Evolutionary conservation across 2,329 filamentous ascomycete genomes (phyloP), one percentile per base, ranked within the genome.

Genomic region (Nemania sp.): DNA sequence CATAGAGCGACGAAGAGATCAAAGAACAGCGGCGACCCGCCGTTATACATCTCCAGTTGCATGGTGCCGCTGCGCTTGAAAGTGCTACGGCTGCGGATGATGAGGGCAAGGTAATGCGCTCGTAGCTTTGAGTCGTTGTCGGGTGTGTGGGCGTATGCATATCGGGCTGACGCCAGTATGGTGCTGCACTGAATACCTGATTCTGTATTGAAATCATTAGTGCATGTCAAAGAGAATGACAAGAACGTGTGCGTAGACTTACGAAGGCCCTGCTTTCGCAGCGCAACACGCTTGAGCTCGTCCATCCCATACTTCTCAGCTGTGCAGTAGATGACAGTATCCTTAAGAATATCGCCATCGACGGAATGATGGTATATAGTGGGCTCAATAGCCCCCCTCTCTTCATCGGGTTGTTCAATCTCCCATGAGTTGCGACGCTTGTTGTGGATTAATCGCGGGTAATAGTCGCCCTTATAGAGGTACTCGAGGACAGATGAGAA

Each of bases 21-120:
- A 78, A 97, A 98, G 83, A 97, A 97, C 67, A 97, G 85, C 76
- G 92, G 87, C 0, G 85, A 92, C 62, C 93, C 93, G 29, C 94
- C 94, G 69, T 89, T 88, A 79, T 92, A 92, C 94, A 98, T 97
- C 83, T 97, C 94, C 73, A 93, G 88, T 82, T 97, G 94, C 94
- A 97, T 97, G 3, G 94, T 97, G 62, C 94, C 93, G 80, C 93
- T 97, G 63, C 93, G 87, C 85, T 97, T 97, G 82, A 98, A 97
- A 1, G 93, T 97, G 77, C 88, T 88, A 73, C 94, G 89, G 74
- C 91, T 93, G 72, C 94, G 90, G 78, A 97, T 97, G 81, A 97
- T 97, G 77, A 97, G 89, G 20, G 94, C 93, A 43, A 97, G 89
- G 75, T 97, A 98, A 80, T 97, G 94, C 26, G 93, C 93, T 67